Evolutionary conservation across 108 stramenopile genomes (phyloP).

Genomic region (Seminavis robusta): DNA sequence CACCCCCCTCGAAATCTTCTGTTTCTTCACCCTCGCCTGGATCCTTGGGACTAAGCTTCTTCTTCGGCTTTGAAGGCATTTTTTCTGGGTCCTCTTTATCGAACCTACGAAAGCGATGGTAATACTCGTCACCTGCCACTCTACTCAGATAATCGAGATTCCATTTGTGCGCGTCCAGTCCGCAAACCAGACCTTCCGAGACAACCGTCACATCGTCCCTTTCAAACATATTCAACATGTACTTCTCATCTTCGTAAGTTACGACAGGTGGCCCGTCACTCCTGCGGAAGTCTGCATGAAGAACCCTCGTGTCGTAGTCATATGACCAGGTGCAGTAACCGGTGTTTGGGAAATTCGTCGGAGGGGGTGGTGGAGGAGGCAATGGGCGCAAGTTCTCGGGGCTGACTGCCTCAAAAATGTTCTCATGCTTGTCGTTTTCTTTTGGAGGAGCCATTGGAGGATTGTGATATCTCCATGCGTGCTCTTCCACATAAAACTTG

Average conservation of each 20-base stretch:
- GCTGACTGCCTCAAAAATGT: constrained; percentile 17
- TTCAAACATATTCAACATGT: constrained; percentile 62
- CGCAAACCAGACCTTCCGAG: constrained; percentile 42
- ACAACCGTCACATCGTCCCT: constrained; percentile 65
- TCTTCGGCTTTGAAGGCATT: no score
- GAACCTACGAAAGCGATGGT: constrained; percentile 61
- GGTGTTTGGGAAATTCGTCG: constrained; percentile 31
- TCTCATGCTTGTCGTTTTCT: no score
- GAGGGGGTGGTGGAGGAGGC: constrained; percentile 32
- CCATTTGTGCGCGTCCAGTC: constrained; percentile 35
- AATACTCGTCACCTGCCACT: constrained; percentile 32
- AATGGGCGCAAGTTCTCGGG: constrained; percentile 26
- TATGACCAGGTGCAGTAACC: constrained; percentile 55
- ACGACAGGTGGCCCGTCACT: neutral
- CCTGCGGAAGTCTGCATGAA: constrained; percentile 42
- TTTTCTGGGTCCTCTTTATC: no score
- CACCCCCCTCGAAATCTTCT: constrained; percentile 3
- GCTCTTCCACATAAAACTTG: constrained; percentile 48
- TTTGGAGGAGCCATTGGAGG: constrained; percentile 38
- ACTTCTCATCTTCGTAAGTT: constrained; percentile 30
- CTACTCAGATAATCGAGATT: constrained; percentile 30
- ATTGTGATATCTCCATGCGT: constrained; percentile 54
- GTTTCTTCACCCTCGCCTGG: no score
- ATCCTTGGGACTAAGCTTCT: no score
- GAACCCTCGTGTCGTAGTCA: constrained; percentile 44